These are phyloP conservation scores for Penicillium maclennaniae DNA, from an alignment of 495 filamentous ascomycete species.

Conservation along the genomic window DNA sequence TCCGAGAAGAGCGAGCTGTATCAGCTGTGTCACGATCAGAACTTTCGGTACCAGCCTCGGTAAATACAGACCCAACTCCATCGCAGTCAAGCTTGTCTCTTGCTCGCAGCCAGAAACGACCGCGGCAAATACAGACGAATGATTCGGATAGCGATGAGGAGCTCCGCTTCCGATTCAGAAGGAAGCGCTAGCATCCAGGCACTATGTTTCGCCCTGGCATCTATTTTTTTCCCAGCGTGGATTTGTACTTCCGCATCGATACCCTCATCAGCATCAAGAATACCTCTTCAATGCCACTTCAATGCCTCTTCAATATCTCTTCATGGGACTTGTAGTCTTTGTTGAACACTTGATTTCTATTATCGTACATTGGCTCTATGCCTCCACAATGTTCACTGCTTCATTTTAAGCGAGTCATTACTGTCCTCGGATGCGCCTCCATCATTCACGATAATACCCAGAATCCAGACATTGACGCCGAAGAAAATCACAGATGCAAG, in stretches of 20 bases:
- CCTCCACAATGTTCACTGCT: not conserved
- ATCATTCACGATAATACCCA: conserved; percentile 76
- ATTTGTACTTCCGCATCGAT: conserved; percentile 16
- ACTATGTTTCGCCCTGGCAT: not conserved
- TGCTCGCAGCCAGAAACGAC: conserved; percentile 39
- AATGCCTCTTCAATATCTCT: not conserved
- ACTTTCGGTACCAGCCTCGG: conserved; percentile 7
- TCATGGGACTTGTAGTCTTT: not conserved
- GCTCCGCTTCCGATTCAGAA: conserved; percentile 55
- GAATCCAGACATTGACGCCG: conserved; percentile 76
- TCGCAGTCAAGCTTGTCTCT: conserved; percentile 7
- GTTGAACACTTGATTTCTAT: not conserved
- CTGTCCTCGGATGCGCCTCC: conserved; percentile 31
- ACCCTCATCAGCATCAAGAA: conserved; percentile 11
- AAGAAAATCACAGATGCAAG: conserved; percentile 74
- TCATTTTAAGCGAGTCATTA: not conserved
- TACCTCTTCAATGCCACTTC: not conserved
- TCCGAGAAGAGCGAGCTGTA: not conserved
- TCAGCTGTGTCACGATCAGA: conserved; percentile 10
- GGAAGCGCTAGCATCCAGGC: conserved; percentile 34
- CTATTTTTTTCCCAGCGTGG: not conserved
- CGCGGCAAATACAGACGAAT: conserved; percentile 22
- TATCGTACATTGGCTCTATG: not conserved
- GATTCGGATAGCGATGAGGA: conserved; percentile 50
- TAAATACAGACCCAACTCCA: conserved; percentile 17